A percentile compares a stretch with the other conserved stretches of the same genome.
Evolutionary conservation across 345 rosid species (phyloP).

Genomic region (Zanthoxylum bungeanum): DNA sequence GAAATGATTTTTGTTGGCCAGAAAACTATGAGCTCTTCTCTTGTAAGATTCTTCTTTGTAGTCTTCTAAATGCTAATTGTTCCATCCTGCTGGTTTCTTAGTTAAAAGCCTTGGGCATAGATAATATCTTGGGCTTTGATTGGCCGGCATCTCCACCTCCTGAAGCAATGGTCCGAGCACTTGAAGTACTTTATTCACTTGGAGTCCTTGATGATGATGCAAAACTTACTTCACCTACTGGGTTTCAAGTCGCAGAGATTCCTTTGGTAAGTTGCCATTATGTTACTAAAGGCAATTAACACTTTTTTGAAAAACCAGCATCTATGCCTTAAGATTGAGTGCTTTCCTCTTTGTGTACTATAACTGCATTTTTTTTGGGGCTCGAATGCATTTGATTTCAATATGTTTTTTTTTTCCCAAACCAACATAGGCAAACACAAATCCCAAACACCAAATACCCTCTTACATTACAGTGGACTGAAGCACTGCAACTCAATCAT

Average conservation of each 20-base stretch:
- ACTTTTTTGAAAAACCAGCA: background rate
- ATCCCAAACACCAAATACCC: too few relatives aligned
- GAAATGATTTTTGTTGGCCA: background rate
- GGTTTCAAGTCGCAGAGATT: slow-evolving; percentile 97
- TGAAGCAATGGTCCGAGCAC: slow-evolving; percentile 86
- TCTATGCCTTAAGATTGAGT: background rate
- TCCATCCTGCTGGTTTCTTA: slow-evolving; percentile 28
- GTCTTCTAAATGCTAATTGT: background rate
- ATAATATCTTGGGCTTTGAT: slow-evolving; percentile 87
- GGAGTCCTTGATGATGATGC: slow-evolving; percentile 94
- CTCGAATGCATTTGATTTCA: background rate
- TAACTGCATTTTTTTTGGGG: background rate
- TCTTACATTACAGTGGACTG: background rate
- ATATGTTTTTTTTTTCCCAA: background rate
- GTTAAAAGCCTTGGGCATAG: slow-evolving; percentile 95
- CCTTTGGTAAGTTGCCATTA: slow-evolving; percentile 56
- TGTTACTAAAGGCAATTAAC: background rate
- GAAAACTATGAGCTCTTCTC: background rate
- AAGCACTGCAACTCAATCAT: background rate
- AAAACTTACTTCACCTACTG: slow-evolving; percentile 93
- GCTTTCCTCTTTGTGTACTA: background rate
- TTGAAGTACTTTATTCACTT: slow-evolving; percentile 89
- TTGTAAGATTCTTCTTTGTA: background rate
- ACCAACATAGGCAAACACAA: background rate
- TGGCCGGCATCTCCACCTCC: slow-evolving; percentile 97